These are phyloP conservation scores for Nitzschia sp. DNA, from an alignment of 108 stramenopile genomes.

Conservation along the genomic window DNA sequence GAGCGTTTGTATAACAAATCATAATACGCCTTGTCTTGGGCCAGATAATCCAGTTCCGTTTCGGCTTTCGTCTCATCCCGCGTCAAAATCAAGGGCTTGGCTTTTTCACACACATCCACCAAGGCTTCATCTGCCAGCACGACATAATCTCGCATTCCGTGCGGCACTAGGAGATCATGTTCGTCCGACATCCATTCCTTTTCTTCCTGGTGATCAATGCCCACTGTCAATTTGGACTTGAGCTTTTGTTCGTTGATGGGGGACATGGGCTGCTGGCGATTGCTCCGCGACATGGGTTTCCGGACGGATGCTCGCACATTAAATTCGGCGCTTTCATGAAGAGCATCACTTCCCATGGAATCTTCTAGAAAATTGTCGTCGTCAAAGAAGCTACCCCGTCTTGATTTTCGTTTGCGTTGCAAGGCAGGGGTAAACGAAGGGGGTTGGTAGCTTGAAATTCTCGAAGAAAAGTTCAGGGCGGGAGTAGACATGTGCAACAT, in stretches of 20 bases:
- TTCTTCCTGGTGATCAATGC: neutral
- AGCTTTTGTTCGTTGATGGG: constrained; percentile 4
- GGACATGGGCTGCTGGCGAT: neutral
- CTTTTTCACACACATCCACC: constrained; percentile 47
- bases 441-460: too few species aligned
- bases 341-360: neutral
- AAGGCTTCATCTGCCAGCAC: constrained; percentile 71
- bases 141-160: constrained; percentile 39
- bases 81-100: constrained; percentile 39
- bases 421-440: constrained; percentile 1
- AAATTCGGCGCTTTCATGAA: neutral
- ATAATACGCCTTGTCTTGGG: constrained; percentile 71
- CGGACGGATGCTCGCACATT: neutral
- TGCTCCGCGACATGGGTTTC: neutral
- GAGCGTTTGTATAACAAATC: constrained; percentile 49
- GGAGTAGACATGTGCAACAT: constrained; percentile 1
- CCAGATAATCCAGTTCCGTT: constrained; percentile 48
- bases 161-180: constrained; percentile 40
- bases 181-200: constrained; percentile 3
- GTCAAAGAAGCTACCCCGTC: neutral
- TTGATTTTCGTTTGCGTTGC: constrained; percentile 1
- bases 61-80: constrained; percentile 56
- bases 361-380: neutral
- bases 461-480: neutral
- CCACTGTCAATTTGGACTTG: neutral